These are phyloP conservation scores for Oldenlandia corymbosa DNA, from an alignment of 257 asterid genomes.

Conservation along the genomic window DNA sequence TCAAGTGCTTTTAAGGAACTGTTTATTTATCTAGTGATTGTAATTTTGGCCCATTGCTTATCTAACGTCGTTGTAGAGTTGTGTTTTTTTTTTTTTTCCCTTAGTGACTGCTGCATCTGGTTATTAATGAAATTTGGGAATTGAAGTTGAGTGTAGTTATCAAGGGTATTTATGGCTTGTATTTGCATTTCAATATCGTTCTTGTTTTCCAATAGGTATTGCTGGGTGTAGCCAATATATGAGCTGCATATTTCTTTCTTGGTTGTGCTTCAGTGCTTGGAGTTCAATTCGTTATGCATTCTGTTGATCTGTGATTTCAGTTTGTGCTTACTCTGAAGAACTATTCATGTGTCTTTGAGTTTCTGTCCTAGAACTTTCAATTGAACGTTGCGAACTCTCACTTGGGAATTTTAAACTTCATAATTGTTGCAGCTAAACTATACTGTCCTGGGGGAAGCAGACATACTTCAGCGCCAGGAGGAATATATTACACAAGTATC, in stretches of 20 bases:
- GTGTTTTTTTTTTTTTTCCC: no score
- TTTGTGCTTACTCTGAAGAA: neutral
- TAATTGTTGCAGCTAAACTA: slow-evolving; percentile 47
- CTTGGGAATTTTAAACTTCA: slow-evolving; percentile 9
- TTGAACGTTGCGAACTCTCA: neutral
- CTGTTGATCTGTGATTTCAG: neutral
- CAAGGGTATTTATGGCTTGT: neutral
- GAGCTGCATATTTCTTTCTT: neutral
- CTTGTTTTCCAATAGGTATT: neutral
- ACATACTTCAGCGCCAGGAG: slow-evolving; percentile 70
- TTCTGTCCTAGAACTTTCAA: neutral
- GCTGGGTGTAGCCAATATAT: neutral
- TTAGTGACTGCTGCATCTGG: neutral
- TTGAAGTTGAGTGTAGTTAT: neutral
- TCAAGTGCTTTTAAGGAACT: no score
- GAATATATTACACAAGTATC: slow-evolving; percentile 68
- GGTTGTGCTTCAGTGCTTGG: neutral
- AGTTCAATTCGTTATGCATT: neutral
- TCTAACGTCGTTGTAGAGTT: no score
- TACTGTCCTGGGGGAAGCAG: slow-evolving; percentile 73
- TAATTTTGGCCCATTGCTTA: no score
- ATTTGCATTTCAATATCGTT: neutral
- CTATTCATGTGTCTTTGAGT: neutral
- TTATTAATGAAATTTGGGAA: neutral
- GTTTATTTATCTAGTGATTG: no score